Evolutionary conservation across 2,329 filamentous ascomycete species (phyloP), one percentile per base, ranked within the genome.

Genomic region (Didymella arachidicola): DNA sequence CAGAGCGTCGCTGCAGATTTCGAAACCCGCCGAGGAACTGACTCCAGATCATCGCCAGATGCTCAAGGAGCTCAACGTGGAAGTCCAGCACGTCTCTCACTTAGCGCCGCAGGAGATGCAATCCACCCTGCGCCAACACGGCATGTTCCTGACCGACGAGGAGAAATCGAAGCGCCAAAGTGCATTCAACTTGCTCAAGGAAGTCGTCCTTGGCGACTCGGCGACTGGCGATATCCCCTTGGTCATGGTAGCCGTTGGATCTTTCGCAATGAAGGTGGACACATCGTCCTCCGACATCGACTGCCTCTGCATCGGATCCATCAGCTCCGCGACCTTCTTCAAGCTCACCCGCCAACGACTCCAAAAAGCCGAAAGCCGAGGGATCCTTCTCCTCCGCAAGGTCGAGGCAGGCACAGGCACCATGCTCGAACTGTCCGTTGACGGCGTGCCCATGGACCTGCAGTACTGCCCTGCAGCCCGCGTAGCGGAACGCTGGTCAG

Each of bases 221-320:
- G 47, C 41, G 22, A 53, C 48, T 27, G 32, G 64, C 5, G 65
- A 69, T 8, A 68, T 73, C 39, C 70, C 80, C 1, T 76, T 89
- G 36, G 76, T 87, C 1, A 68, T 90, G 7, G 79, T 86, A 6
- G 81, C 87, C 0, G 86, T 89, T n/a, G 88, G 88, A 0, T 90
- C 88, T 0, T 89, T 87, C 66, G 85, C 84, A 3, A 76, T 90
- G 3, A 84, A 83, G 10, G 83, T 87, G 3, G 89, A 87, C 86
- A 86, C 84, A 1, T 67, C 77, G 1, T 71, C 80, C 0, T 90
- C 87, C 1, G 86, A 89, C 64, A 81, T 91, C 7, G 87, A 91
- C 72, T 87, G 86, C 65, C 79, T 90, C 6, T 89, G 83, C 63
- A 84, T 90, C 60, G 86, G 87, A 1, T 80, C 83, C 22, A 85